Base-by-base conservation (phyloP, 2,329 filamentous ascomycete genomes). In the Neopestalotiopsis rosae region DNA sequence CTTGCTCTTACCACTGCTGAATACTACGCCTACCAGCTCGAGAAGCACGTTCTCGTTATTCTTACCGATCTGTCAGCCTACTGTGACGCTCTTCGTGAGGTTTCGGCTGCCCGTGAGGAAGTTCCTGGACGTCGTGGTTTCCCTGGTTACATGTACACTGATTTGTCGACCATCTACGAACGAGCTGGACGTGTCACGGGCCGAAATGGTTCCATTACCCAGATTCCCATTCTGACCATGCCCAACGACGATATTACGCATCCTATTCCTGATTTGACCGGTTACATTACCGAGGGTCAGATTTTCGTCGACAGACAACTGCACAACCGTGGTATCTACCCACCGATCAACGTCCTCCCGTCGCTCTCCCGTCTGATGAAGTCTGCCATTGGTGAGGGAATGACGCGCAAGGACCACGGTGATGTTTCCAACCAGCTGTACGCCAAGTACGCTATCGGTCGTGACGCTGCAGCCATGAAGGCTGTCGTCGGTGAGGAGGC, bases 101-200 rank as follows among this genome's bases (percentile, higher is more conserved):
- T 99, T 65, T 99, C 96, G 14, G 95, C 96, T 67, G 96, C 96
- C 66, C 91, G 96, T 86, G 96, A 99, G 88, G 96, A 99, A 91
- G 96, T 99, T 58, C 96, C 96, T 56, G 96, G 96, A 88, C 95
- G 96, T 82, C 95, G 96, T 91, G 96, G 96, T 89, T 99, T 96
- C 87, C 96, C 96, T 67, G 96, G 96, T 93, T 99, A 99, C 89
- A 99, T 99, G 96, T 99, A 99, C 88, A 99, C 96, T 75, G 97
- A 99, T 90, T 93, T 99, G 91, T 98, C 96, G 70, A 99, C 96
- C 79, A 98, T 99, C 78, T 99, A 99, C 88, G 96, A 99, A 85
- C 95, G 96, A 86, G 96, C 96, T 76, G 96, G 96, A 79, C 96
- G 96, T 92, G 96, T 99, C 65, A 88, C 94, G 78, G 97, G 97